Conservation (phyloP, 2,329 filamentous ascomycete species). For the Aspergillus piperis region DNA sequence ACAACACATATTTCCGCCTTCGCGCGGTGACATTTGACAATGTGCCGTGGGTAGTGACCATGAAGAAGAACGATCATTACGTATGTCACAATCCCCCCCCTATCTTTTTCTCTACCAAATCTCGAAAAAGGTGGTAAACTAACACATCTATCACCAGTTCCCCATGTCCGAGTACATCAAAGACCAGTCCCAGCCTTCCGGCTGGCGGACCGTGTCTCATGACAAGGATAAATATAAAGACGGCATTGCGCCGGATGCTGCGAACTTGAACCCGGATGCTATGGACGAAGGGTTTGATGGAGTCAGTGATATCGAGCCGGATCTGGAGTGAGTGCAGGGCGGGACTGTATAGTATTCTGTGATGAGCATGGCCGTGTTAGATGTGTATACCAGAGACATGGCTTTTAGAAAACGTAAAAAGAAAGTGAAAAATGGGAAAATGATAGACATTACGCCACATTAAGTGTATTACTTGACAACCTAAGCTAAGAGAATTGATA, state of each 20-base stretch:
- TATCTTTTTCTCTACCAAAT: neutral
- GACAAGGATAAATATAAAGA: conserved; percentile 46
- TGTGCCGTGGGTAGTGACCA: conserved; percentile 98
- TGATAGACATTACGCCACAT: no score
- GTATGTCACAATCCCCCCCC: conserved; percentile 35
- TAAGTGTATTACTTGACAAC: no score
- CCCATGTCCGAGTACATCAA: conserved; percentile 67
- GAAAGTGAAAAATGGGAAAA: no score
- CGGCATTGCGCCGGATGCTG: conserved; percentile 39
- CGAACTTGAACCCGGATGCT: conserved; percentile 48
- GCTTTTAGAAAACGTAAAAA: no score
- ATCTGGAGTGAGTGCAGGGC: conserved; percentile 12
- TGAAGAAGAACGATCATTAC: conserved; percentile 99
- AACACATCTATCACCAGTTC: conserved; percentile 45
- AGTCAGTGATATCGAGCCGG: conserved; percentile 43
- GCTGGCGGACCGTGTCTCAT: conserved; percentile 61
- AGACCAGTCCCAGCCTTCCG: conserved; percentile 52
- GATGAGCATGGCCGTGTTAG: no score
- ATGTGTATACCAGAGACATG: no score
- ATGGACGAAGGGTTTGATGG: conserved; percentile 48
- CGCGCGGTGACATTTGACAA: conserved; percentile 99
- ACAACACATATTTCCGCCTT: conserved; percentile 97
- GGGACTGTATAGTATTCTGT: neutral
- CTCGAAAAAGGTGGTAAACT: neutral
- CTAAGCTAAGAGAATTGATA: no score